phyloP scores from a whole-genome alignment of 306 rosid genomes.

The Glycine tomentella region DNA sequence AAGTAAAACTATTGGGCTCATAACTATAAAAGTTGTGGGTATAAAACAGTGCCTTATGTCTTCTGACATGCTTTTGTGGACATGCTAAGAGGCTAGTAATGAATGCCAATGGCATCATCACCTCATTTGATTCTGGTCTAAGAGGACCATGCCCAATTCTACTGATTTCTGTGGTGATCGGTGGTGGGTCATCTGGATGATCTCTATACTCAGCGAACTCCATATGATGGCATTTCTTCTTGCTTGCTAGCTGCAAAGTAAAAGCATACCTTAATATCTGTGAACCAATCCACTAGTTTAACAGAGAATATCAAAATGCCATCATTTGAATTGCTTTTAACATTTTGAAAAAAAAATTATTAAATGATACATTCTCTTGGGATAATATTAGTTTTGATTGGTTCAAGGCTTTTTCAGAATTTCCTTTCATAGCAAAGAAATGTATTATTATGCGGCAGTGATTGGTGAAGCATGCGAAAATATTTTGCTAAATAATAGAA shows the following conservation, averaged over 20 bases:
- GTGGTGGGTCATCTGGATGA: not conserved
- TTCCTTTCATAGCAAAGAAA: not conserved
- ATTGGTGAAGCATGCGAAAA: not conserved
- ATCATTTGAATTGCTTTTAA: not conserved
- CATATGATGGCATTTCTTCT: not conserved
- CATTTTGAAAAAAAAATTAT: not conserved
- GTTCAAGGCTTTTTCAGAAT: not conserved
- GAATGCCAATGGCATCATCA: conserved; percentile 14
- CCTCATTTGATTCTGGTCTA: conserved; percentile 7
- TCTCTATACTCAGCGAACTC: not conserved
- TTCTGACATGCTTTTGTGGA: not conserved
- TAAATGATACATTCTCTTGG: not conserved
- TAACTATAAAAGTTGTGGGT: not conserved
- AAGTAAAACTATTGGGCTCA: not conserved
- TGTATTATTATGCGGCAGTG: not conserved
- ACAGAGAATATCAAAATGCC: not conserved
- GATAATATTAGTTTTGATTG: conserved; percentile 5
- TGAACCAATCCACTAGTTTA: not conserved
- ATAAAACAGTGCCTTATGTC: not conserved
- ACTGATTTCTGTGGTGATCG: not conserved
- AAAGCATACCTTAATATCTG: conserved; percentile 3
- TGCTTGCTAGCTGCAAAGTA: conserved; percentile 11
- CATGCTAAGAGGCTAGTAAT: not conserved
- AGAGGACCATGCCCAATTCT: conserved; percentile 17
- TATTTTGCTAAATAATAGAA: not conserved